A percentile compares a stretch with the other conserved stretches of the same genome.
phyloP scores from a whole-genome alignment of 2,329 filamentous ascomycete species.

The Hypoxylon sp. region DNA sequence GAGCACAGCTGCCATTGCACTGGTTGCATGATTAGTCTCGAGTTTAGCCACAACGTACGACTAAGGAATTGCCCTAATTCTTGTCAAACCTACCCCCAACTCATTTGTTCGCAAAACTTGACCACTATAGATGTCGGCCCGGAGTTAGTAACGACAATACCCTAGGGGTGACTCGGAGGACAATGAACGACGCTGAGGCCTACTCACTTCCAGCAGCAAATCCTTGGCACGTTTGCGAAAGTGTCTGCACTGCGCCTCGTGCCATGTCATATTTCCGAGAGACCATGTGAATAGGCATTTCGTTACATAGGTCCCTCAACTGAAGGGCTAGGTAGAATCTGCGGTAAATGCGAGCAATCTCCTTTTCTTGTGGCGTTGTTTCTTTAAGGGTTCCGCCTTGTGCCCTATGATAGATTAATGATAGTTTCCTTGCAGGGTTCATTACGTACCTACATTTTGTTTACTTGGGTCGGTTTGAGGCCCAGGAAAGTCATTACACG shows the following conservation, averaged over 20 bases:
- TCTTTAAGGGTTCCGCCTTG: slow-evolving; percentile 77
- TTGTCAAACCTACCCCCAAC: slow-evolving; percentile 69
- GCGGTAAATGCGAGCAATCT: slow-evolving; percentile 74
- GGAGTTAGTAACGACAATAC: slow-evolving; percentile 28
- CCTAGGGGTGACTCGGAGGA: neutral
- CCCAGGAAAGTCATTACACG: slow-evolving; percentile 78
- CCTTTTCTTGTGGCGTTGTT: slow-evolving; percentile 71
- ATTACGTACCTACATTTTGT: slow-evolving; percentile 71
- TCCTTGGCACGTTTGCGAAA: slow-evolving; percentile 81
- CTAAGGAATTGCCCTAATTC: neutral
- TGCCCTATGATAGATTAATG: slow-evolving; percentile 64
- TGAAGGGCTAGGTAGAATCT: slow-evolving; percentile 83
- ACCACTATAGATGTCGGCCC: slow-evolving; percentile 62
- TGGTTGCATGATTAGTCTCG: slow-evolving; percentile 50
- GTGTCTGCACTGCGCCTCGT: slow-evolving; percentile 78
- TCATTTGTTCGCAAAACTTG: slow-evolving; percentile 84
- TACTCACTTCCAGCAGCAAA: slow-evolving; percentile 76
- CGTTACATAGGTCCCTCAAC: slow-evolving; percentile 83
- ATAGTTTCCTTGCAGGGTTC: neutral
- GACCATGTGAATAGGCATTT: slow-evolving; percentile 78
- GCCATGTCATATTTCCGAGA: slow-evolving; percentile 79
- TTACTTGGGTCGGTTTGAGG: slow-evolving; percentile 76
- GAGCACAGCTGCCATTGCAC: slow-evolving; percentile 77
- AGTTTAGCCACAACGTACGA: slow-evolving; percentile 7
- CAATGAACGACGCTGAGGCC: neutral